Evolutionary conservation across 129 eudicot species (phyloP).

Genomic region (Escallonia rubra): DNA sequence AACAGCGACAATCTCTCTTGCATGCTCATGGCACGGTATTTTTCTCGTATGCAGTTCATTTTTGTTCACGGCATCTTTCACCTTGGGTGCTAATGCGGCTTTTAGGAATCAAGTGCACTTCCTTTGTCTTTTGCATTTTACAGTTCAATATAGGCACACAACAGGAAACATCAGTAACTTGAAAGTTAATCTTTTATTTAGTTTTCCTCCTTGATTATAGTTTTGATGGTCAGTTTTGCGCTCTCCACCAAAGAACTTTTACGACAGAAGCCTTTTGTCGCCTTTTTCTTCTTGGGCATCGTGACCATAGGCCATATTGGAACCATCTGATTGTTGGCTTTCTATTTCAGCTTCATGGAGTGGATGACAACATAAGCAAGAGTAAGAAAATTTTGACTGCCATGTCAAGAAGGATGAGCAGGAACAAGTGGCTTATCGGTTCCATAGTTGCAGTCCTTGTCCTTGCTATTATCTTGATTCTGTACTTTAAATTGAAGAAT

Average conservation of each 20-base stretch:
- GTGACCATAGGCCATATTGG: background rate
- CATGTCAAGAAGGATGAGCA: constrained; percentile 57
- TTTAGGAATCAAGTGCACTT: background rate
- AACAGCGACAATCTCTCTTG: constrained; percentile 60
- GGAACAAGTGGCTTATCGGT: constrained; percentile 60
- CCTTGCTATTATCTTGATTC: constrained; percentile 46
- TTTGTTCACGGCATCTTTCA: too few species aligned
- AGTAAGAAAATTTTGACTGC: constrained; percentile 51
- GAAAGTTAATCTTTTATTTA: too few species aligned
- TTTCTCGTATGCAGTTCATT: background rate
- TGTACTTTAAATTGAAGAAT: constrained; percentile 49
- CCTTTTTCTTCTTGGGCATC: too few species aligned
- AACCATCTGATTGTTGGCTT: background rate
- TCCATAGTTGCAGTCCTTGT: constrained; percentile 41
- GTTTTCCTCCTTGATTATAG: too few species aligned
- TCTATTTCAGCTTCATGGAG: constrained; percentile 56
- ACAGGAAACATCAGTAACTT: too few species aligned
- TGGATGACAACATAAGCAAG: constrained; percentile 55
- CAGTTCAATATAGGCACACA: background rate
- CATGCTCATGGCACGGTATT: constrained; percentile 57
- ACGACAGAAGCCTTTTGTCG: too few species aligned
- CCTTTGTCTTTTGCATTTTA: background rate
- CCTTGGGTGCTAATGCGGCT: too few species aligned
- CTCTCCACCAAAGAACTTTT: background rate
- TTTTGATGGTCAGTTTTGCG: too few species aligned